phyloP scores from a whole-genome alignment of 768 basidiomycete genomes.

The Rubroboletus satanas region DNA sequence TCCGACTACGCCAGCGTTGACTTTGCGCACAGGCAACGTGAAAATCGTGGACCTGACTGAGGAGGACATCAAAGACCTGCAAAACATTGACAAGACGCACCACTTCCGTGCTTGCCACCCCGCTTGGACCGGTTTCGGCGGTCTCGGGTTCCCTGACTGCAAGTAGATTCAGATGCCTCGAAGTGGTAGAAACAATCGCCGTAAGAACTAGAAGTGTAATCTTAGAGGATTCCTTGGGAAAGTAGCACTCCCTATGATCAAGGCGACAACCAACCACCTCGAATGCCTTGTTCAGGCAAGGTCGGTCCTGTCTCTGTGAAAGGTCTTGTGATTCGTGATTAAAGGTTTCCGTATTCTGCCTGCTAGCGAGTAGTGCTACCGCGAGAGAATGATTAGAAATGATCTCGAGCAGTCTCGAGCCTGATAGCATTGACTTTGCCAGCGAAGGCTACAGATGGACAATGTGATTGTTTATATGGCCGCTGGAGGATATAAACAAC shows the following conservation, averaged over 20 bases:
- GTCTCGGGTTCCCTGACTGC: slow-evolving; percentile 60
- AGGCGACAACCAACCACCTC: background rate
- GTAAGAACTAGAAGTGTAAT: background rate
- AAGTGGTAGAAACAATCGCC: background rate
- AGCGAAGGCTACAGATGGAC: background rate
- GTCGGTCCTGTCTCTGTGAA: slow-evolving; percentile 1
- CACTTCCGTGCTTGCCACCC: slow-evolving; percentile 68
- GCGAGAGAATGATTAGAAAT: background rate
- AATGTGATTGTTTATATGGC: slow-evolving; percentile 2
- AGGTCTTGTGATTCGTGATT: background rate
- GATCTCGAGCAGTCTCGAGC: background rate
- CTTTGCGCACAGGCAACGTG: slow-evolving; percentile 44
- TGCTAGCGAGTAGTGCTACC: background rate
- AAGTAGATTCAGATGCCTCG: slow-evolving; percentile 18
- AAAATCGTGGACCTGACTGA: slow-evolving; percentile 58
- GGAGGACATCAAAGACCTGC: slow-evolving; percentile 57
- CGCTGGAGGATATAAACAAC: slow-evolving; percentile 4
- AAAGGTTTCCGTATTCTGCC: background rate
- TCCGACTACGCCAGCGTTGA: background rate
- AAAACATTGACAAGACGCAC: slow-evolving; percentile 54
- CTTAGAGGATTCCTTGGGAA: background rate
- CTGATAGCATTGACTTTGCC: background rate
- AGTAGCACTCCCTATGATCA: background rate
- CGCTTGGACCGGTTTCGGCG: slow-evolving; percentile 59
- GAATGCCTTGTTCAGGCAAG: slow-evolving; percentile 10